Conservation (phyloP, 1,284 basidiomycete genomes). For the Phenoliferia sp. region DNA sequence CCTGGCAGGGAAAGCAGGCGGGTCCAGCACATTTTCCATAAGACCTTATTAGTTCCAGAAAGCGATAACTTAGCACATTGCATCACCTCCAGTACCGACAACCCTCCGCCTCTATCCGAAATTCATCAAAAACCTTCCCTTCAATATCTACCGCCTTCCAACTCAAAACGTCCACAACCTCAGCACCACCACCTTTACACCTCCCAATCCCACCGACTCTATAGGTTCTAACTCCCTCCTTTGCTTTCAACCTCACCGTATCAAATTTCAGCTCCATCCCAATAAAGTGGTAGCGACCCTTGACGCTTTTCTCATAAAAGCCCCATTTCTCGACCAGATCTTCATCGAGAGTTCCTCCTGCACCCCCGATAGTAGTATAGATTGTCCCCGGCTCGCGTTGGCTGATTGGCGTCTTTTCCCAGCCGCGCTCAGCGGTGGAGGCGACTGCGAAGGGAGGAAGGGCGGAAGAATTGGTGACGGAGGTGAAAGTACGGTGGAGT, state of each 20-base stretch:
- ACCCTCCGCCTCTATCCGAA: constrained; percentile 22
- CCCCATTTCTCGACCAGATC: constrained; percentile 35
- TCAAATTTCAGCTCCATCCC: constrained; percentile 19
- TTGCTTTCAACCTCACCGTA: not conserved
- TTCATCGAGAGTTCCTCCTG: constrained; percentile 32
- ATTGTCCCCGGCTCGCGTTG: constrained; percentile 20
- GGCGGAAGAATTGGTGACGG: not conserved
- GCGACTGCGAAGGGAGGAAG: constrained; percentile 10
- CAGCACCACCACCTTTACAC: constrained; percentile 5
- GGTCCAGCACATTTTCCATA: too few species aligned
- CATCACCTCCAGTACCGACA: too few species aligned
- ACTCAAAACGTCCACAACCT: constrained; percentile 25
- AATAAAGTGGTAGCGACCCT: constrained; percentile 25
- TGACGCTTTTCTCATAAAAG: constrained; percentile 17
- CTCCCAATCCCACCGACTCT: not conserved
- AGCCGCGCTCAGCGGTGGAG: constrained; percentile 7
- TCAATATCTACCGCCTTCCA: constrained; percentile 27
- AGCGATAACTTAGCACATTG: too few species aligned
- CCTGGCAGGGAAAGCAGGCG: too few species aligned
- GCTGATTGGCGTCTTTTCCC: constrained; percentile 12
- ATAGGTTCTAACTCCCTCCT: constrained; percentile 9
- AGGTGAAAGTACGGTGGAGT: constrained; percentile 17
- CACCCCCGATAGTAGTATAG: constrained; percentile 27
- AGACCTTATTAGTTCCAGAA: too few species aligned
- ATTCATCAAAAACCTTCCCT: constrained; percentile 23